phyloP scores from a whole-genome alignment of 169 alveolate species.

The Toxoplasma gondii region DNA sequence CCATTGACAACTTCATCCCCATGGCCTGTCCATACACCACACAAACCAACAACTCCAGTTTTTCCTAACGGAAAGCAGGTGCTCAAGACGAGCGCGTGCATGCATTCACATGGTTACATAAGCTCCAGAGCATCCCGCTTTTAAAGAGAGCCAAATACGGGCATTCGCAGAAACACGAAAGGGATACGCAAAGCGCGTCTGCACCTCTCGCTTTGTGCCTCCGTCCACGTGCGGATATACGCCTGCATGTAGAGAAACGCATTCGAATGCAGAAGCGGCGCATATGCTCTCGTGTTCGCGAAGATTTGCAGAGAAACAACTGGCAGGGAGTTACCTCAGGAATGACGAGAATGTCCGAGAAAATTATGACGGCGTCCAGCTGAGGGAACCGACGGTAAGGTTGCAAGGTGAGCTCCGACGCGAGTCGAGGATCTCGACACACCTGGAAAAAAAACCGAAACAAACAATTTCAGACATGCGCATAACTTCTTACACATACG shows the following conservation, averaged over 20 bases:
- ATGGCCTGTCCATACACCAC: slow-evolving; percentile 61
- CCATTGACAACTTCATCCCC: slow-evolving; percentile 79
- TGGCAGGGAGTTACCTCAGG: slow-evolving; percentile 70
- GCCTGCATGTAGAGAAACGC: neutral
- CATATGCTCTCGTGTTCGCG: no score
- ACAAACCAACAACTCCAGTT: neutral
- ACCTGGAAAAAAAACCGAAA: slow-evolving; percentile 32
- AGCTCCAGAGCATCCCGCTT: neutral
- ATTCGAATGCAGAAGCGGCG: no score
- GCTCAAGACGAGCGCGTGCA: neutral
- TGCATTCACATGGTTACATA: neutral
- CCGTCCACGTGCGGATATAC: neutral
- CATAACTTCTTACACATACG: neutral
- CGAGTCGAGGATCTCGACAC: slow-evolving; percentile 82
- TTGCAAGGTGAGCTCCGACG: slow-evolving; percentile 84
- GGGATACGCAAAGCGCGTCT: no score
- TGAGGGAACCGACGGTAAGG: slow-evolving; percentile 79
- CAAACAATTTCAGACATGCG: neutral
- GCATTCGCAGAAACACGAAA: neutral
- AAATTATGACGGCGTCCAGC: slow-evolving; percentile 82
- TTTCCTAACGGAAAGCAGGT: neutral
- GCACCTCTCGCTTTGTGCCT: no score
- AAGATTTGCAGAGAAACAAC: no score
- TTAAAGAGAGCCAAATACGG: neutral
- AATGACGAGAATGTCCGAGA: slow-evolving; percentile 85